Evolutionary conservation across 805 yeast genomes (phyloP), one percentile per base, ranked within the genome.

Genomic region (Pichia phayaonensis): DNA sequence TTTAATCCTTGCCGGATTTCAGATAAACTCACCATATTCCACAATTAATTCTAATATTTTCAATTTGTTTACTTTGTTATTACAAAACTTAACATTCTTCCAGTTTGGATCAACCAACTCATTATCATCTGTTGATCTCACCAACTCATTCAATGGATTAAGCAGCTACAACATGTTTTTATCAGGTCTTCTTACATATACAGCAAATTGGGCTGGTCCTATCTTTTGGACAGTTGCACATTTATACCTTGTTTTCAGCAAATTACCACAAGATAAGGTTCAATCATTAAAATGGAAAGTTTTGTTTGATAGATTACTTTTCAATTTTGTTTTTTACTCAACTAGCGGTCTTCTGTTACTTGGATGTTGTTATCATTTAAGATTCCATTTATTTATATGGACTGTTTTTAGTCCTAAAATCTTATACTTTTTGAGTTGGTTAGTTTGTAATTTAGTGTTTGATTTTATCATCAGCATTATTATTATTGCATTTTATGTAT

Each of bases 391-490:
- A 50, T 94, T 94, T 63, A 86, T 94, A 11, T 94, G 99, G 99
- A 90, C 98, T 2, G 99, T 94, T 8, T 94, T 94, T 69, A 86
- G 96, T 47, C 99, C 99, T 1, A 92, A 90, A 61, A 65, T 94
- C 5, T 74, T 95, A 36, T 94, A 84, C 63, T 83, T 84, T 56
- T 79, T 81, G 2, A 81, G 83, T 3, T 94, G 98, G 98, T 70
- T 76, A 31, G 49, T 78, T 43, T 70, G 81, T 73, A 66, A 66
- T 59, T 42, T 70, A 48, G 48, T 82, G 48, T 57, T 73, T 20
- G 77, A 73, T 36, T 64, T 69, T 52, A 27, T 63, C 8, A 31
- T 68, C 24, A 56, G 64, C 40, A 46, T 46, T 23, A 11, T 60
- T 15, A 47, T 64, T 21, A 52, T 59, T 23, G 51, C 56, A 10